phyloP scores from a whole-genome alignment of 1,284 basidiomycete genomes.

The Boletus semigastroideus region DNA sequence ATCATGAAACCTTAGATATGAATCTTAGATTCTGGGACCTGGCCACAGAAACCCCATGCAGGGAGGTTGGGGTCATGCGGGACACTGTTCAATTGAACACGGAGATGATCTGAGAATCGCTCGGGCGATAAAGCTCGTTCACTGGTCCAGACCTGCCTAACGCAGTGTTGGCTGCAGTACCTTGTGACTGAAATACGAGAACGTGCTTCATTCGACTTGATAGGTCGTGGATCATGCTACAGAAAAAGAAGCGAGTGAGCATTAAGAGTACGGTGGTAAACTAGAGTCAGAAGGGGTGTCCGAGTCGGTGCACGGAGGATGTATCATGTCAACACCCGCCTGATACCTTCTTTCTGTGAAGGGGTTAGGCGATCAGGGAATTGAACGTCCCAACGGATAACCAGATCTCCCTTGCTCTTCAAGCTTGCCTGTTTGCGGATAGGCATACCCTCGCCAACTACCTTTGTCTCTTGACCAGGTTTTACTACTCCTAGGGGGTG shows the following conservation, averaged over 20 bases:
- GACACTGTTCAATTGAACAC: neutral
- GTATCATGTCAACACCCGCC: slow-evolving; percentile 60
- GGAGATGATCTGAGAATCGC: too few species aligned
- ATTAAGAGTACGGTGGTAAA: slow-evolving; percentile 21
- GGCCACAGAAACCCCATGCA: slow-evolving; percentile 15
- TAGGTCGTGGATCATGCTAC: slow-evolving; percentile 6
- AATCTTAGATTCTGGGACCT: neutral
- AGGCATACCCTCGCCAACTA: slow-evolving; percentile 88
- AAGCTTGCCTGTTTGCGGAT: slow-evolving; percentile 76
- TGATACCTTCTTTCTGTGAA: slow-evolving; percentile 76
- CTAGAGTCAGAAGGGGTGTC: slow-evolving; percentile 2
- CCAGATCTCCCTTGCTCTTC: slow-evolving; percentile 79
- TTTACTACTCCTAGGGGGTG: slow-evolving; percentile 74
- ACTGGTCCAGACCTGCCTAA: too few species aligned
- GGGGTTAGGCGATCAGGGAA: slow-evolving; percentile 79
- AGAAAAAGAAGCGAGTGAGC: slow-evolving; percentile 5
- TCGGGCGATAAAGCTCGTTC: too few species aligned
- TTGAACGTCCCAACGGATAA: slow-evolving; percentile 80
- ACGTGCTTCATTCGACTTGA: neutral
- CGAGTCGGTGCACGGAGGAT: neutral
- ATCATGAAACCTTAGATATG: slow-evolving; percentile 6
- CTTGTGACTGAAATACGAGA: too few species aligned
- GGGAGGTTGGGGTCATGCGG: neutral
- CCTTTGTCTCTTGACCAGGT: slow-evolving; percentile 71
- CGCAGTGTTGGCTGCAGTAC: too few species aligned